Evolutionary conservation across 257 asterid genomes (phyloP).

Genomic region (Jaltomata sinuosa): DNA sequence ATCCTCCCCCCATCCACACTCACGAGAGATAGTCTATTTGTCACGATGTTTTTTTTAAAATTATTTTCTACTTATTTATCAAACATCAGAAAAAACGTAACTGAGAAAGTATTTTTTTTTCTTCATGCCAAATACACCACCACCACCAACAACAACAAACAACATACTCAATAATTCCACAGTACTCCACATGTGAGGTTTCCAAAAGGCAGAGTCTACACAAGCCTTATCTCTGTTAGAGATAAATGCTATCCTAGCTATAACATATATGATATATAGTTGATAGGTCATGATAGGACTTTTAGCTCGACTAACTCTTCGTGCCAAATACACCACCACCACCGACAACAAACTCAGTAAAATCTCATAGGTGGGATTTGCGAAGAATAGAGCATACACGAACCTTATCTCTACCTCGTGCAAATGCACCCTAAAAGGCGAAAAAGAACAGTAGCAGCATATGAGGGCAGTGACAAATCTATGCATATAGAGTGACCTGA

Average conservation of each 20-base stretch:
- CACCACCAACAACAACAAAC: neutral
- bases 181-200: too few species aligned
- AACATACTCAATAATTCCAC: too few species aligned
- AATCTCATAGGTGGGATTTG: neutral
- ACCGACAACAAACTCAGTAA: neutral
- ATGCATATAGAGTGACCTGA: constrained; percentile 16
- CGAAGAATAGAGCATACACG: neutral
- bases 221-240: too few species aligned
- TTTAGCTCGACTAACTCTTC: too few species aligned
- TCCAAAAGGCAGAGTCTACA: too few species aligned
- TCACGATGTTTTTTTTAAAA: neutral
- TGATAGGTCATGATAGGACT: too few species aligned
- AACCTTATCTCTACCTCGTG: neutral
- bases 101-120: neutral
- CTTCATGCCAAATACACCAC: neutral
- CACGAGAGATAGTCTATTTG: neutral
- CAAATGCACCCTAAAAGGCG: neutral
- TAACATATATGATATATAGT: too few species aligned
- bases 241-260: too few species aligned
- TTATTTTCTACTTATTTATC: neutral
- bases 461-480: constrained; percentile 1
- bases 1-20: neutral
- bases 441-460: neutral
- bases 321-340: neutral
- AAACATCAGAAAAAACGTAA: neutral